Evolutionary conservation across 176 grass and related monocot genomes (phyloP), one percentile per base, ranked within the genome.

Genomic region (Paspalum notatum): DNA sequence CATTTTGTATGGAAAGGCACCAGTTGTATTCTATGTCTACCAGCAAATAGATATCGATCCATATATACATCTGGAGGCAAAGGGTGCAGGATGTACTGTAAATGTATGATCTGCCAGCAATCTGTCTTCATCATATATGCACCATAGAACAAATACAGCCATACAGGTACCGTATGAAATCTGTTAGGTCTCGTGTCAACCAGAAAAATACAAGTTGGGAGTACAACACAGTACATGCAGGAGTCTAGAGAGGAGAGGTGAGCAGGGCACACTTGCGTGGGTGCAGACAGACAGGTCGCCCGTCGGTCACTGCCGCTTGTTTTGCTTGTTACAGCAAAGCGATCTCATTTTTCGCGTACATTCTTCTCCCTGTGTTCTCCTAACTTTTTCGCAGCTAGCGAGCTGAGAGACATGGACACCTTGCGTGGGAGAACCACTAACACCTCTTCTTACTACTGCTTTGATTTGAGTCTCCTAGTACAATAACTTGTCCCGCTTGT

Each of bases 131-230:
- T 72, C 65, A 76, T 57, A 69, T 68, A n/a, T n/a, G n/a, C n/a
- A n/a, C 57, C 77, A 44, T 64, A 58, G 54, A 77, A 58, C 41
- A 81, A 81, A 71, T n/a, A n/a, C n/a, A n/a, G n/a, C n/a, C n/a
- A n/a, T 14, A 45, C 22, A 38, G 75, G 51, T 57, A 73, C 24
- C 87, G 46, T 47, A n/a, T 80, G 50, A 46, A 49, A 67, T 80
- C 50, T 75, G 77, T 81, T 50, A 71, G 41, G 58, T 72, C 58
- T 64, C 60, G 42, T 74, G 48, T 63, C 59, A 64, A 74, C 42
- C 65, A 77, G 64, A 68, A 75, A 62, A 69, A 78, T 78, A 63
- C 57, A 60, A 60, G 57, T 26, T 26, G 32, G 56, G 10, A 59
- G 21, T 70, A 49, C 83, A 86, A 73, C 73, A 85, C 80, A 52